Conservation (phyloP, 2,329 filamentous ascomycete species). For the Botrytis squamosa region DNA sequence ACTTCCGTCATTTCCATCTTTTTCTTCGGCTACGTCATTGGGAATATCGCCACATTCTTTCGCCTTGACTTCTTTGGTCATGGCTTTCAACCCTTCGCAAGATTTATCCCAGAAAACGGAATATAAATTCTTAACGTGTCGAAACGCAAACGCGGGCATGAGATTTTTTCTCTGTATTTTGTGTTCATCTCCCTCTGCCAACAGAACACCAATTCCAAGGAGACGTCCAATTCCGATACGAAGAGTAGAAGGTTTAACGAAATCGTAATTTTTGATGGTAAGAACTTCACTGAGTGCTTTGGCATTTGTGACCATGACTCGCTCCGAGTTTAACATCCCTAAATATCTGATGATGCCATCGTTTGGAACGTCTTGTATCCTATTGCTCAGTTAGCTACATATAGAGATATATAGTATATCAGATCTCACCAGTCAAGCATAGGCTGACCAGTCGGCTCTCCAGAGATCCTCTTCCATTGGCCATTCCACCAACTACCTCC, state of each 20-base stretch:
- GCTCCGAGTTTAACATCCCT: constrained; percentile 60
- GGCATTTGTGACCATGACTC: constrained; percentile 59
- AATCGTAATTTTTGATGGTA: constrained; percentile 67
- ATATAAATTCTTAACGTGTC: constrained; percentile 82
- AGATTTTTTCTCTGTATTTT: constrained; percentile 77
- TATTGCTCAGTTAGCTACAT: constrained; percentile 21
- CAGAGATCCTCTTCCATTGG: constrained; percentile 42
- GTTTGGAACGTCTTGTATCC: constrained; percentile 62
- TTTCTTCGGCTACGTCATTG: constrained; percentile 18
- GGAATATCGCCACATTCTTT: constrained; percentile 42
- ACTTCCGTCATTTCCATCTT: neutral
- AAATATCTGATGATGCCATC: constrained; percentile 68
- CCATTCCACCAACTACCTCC: constrained; percentile 47
- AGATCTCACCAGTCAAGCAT: constrained; percentile 40
- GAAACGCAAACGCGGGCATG: constrained; percentile 80
- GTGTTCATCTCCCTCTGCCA: constrained; percentile 90
- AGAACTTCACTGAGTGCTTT: constrained; percentile 70
- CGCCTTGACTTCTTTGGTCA: constrained; percentile 52
- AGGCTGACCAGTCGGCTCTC: constrained; percentile 43
- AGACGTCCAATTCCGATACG: constrained; percentile 58
- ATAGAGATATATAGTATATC: neutral
- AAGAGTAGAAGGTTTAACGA: constrained; percentile 59
- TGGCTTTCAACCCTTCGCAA: constrained; percentile 61
- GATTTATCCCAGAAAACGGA: constrained; percentile 81
- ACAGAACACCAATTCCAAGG: constrained; percentile 68